Conservation (phyloP, 176 grass and related monocot genomes). For the Eleusine indica region DNA sequence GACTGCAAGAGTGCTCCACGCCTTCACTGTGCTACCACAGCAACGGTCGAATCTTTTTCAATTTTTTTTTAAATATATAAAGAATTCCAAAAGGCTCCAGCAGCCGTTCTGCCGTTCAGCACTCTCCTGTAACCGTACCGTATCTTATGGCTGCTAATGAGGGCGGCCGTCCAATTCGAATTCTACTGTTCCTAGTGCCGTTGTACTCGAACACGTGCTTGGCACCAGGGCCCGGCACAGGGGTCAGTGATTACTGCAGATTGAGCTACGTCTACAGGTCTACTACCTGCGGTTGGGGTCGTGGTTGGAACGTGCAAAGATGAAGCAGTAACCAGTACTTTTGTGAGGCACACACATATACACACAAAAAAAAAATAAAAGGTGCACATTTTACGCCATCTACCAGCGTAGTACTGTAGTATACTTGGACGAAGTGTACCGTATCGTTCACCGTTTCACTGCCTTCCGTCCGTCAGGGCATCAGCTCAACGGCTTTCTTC, state of each 20-base stretch:
- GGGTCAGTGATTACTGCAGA: neutral
- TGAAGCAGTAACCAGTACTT: too few relatives aligned
- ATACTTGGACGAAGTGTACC: too few relatives aligned
- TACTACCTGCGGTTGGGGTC: neutral
- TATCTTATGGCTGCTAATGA: neutral
- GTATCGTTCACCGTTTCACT: neutral
- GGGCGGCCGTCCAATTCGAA: neutral
- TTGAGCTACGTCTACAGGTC: too few relatives aligned
- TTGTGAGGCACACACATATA: too few relatives aligned
- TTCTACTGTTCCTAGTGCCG: neutral
- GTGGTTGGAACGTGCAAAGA: too few relatives aligned
- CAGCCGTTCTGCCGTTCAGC: neutral
- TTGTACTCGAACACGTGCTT: neutral
- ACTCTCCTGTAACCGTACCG: neutral
- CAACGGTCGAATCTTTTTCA: constrained; percentile 27
- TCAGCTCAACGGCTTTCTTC: constrained; percentile 58
- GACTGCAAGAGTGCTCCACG: neutral
- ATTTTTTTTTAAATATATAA: neutral
- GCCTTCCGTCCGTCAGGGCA: neutral
- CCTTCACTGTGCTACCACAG: neutral
- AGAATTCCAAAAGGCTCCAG: neutral
- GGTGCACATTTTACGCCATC: too few relatives aligned
- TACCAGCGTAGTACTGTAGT: too few relatives aligned
- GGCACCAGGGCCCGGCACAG: neutral
- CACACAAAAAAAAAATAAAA: too few relatives aligned